A percentile compares a stretch with the other conserved stretches of the same genome.
Conservation (phyloP, 768 basidiomycete genomes). For the Auricularia heimuer region DNA sequence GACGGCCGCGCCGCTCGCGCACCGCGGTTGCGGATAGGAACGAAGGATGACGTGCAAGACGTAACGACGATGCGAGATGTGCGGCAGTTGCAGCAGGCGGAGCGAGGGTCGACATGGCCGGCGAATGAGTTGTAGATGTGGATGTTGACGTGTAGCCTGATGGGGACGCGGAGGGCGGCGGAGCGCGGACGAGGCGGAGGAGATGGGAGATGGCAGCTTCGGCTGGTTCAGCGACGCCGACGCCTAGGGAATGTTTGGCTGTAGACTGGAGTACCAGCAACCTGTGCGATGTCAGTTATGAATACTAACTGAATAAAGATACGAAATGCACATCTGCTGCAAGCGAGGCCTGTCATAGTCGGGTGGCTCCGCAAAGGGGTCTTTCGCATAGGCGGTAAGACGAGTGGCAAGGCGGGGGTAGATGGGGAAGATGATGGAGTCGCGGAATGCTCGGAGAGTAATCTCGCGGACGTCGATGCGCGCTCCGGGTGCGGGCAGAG, state of each 20-base stretch:
- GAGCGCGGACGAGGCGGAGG: constrained; percentile 28
- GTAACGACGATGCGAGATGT: constrained; percentile 12
- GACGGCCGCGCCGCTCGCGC: constrained; percentile 65
- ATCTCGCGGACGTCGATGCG: constrained; percentile 66
- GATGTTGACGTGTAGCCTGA: neutral
- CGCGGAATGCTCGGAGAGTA: constrained; percentile 72
- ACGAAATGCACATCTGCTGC: constrained; percentile 52
- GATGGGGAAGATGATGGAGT: constrained; percentile 64
- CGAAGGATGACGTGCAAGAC: constrained; percentile 39
- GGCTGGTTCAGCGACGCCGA: constrained; percentile 35
- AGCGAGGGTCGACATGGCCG: constrained; percentile 30
- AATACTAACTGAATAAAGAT: constrained; percentile 15
- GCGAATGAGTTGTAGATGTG: constrained; percentile 25
- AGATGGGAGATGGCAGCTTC: constrained; percentile 64
- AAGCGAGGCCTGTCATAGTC: constrained; percentile 58
- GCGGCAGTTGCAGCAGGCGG: constrained; percentile 10
- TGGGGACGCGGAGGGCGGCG: neutral
- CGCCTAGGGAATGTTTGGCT: constrained; percentile 4
- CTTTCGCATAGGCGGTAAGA: constrained; percentile 38
- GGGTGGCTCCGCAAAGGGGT: constrained; percentile 42
- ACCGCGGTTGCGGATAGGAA: constrained; percentile 68
- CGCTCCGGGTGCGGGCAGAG: constrained; percentile 23
- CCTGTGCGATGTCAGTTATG: constrained; percentile 35
- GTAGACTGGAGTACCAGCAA: constrained; percentile 15
- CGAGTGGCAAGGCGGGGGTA: constrained; percentile 45